These are phyloP conservation scores for Gossypium aridum DNA, from an alignment of 441 rosid species.

Conservation along the genomic window DNA sequence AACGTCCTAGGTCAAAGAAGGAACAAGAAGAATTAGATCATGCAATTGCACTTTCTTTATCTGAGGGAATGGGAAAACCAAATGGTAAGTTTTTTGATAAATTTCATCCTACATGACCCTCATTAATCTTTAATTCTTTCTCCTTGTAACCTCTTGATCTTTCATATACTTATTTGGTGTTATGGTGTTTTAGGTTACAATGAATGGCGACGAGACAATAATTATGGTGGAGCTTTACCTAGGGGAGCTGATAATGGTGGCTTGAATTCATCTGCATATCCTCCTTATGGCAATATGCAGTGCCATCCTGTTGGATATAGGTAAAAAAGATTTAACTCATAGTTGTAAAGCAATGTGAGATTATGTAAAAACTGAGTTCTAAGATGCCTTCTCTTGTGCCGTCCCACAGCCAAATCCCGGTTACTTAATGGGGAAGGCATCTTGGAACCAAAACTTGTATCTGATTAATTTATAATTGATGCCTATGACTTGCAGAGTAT, in stretches of 20 bases:
- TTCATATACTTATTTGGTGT: not conserved
- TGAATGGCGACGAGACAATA: constrained; percentile 32
- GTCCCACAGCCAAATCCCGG: no score
- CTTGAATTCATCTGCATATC: constrained; percentile 36
- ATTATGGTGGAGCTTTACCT: constrained; percentile 35
- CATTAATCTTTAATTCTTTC: not conserved
- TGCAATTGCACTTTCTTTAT: constrained; percentile 54
- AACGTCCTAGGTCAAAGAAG: constrained; percentile 43
- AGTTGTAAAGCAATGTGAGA: not conserved
- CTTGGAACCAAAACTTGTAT: not conserved
- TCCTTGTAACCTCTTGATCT: not conserved
- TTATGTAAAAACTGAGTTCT: not conserved
- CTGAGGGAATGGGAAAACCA: constrained; percentile 54
- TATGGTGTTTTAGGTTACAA: constrained; percentile 34
- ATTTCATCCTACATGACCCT: not conserved
- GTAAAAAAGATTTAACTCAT: constrained; percentile 22
- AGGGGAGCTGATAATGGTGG: constrained; percentile 36
- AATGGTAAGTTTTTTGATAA: constrained; percentile 29
- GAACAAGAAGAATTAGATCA: constrained; percentile 74
- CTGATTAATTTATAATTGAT: not conserved
- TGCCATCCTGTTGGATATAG: constrained; percentile 33
- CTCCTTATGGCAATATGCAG: constrained; percentile 44
- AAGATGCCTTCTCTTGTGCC: no score
- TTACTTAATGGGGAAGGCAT: no score
- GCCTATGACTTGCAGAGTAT: constrained; percentile 38